Evolutionary conservation across 257 asterid species (phyloP), one percentile per base, ranked within the genome.

Genomic region (Plectranthus barbatus): DNA sequence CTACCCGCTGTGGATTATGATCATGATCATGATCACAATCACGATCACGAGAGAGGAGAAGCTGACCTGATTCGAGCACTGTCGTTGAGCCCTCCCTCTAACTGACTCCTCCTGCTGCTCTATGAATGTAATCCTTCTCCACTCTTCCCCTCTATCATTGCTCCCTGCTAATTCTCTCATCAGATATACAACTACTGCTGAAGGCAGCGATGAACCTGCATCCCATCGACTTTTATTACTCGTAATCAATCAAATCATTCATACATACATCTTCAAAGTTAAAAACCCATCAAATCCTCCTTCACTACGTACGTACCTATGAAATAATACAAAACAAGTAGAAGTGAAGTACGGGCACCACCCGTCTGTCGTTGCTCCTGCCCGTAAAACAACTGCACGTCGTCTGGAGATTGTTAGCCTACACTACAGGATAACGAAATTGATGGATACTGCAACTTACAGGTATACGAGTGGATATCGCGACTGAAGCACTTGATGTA

Each of bases 121-220:
- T 26, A 92, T 74, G 61, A 82, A 92, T 41, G 95, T 76, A 51
- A 87, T 77, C 17, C 84, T 85, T 74, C 78, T 78, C 13, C 94
- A 76, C 64, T 83, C 94, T 74, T 80, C 80, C 54, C 57, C 74
- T 55, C 85, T 63, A 48, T 67, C 74, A 39, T 64, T 76, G 31
- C 70, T 72, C 66, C 77, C 62, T 14, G 70, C 65, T 5, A 92
- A 51, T 74, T 92, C 99, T 77, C 84, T 89, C 99, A 92, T 92
- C 85, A 92, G 87, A 79, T 83, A 81, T 47, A 92, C 63, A 29
- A 92, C 76, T 55, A 85, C 86, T 7, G 82, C 88, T 5, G 99
- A 86, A 26, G 99, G 99, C 69, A 92, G 76, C 7, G 97, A 89
- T 56, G 97, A 80, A 72, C 99, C 99, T 89, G 80, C 31, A 26